Percentiles rank a stretch among this genome's conserved stretches.
These are phyloP conservation scores for Dentipellis sp. DNA, from an alignment of 768 basidiomycete genomes.

Conservation along the genomic window DNA sequence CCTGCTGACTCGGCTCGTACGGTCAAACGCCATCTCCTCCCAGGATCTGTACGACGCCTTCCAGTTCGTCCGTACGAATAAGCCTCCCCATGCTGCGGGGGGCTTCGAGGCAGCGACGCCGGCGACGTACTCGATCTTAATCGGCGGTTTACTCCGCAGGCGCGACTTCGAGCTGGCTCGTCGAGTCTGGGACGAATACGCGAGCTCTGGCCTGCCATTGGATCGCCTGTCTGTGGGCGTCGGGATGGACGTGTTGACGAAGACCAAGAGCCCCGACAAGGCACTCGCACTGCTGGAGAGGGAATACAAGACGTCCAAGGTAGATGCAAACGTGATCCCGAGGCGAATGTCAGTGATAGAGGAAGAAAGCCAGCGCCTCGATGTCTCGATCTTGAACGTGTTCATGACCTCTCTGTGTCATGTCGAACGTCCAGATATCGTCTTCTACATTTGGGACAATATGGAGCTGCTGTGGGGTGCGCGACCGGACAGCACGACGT, in stretches of 20 bases:
- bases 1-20: no score
- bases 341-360: not conserved
- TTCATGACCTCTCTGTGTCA: conserved; percentile 41
- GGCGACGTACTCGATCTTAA: conserved; percentile 43
- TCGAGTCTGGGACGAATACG: conserved; percentile 15
- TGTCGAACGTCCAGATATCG: conserved; percentile 48
- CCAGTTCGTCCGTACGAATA: conserved; percentile 4
- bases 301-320: conserved; percentile 12
- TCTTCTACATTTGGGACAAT: conserved; percentile 63
- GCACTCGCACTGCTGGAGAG: conserved; percentile 45
- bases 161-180: conserved; percentile 30
- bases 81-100: conserved; percentile 18
- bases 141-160: conserved; percentile 43
- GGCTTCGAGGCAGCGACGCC: conserved; percentile 29
- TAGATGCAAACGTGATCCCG: not conserved
- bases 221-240: conserved; percentile 40
- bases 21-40: no score
- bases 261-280: conserved; percentile 30
- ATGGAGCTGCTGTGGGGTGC: conserved; percentile 51
- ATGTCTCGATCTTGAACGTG: conserved; percentile 14
- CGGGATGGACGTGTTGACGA: conserved; percentile 42
- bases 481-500: conserved; percentile 42
- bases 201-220: conserved; percentile 19
- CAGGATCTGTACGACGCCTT: no score
- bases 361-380: not conserved